A percentile compares a stretch with the other conserved stretches of the same genome.
phyloP scores from a whole-genome alignment of 2,329 filamentous ascomycete species.

The Grosmannia penicillata region DNA sequence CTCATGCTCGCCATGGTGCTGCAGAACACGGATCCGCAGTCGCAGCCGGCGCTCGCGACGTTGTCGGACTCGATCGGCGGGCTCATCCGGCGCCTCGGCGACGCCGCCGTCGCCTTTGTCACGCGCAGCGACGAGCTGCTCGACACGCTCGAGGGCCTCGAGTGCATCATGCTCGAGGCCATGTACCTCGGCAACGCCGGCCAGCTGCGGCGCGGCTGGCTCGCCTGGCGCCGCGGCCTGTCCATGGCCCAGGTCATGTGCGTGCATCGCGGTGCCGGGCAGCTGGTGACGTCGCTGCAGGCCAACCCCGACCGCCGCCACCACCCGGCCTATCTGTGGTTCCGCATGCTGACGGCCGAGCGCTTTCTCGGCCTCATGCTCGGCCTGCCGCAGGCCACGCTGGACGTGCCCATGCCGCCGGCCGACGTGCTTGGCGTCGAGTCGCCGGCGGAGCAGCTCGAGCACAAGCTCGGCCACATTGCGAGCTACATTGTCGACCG shows the following conservation, averaged over 20 bases:
- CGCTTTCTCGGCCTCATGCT: conserved; percentile 32
- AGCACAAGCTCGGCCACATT: conserved; percentile 19
- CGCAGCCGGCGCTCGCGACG: not conserved
- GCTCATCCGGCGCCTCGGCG: conserved; percentile 2
- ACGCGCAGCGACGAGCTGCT: conserved; percentile 31
- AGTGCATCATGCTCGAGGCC: conserved; percentile 33
- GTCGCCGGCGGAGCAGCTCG: conserved; percentile 18
- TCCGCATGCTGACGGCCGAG: conserved; percentile 27
- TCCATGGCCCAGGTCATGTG: conserved; percentile 13
- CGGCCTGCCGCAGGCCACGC: conserved; percentile 25
- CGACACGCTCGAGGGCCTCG: conserved; percentile 29
- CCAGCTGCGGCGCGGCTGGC: conserved; percentile 28
- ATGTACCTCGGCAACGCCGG: conserved; percentile 31
- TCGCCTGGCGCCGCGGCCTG: conserved; percentile 28
- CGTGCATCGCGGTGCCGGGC: conserved; percentile 1
- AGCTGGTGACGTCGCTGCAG: not conserved
- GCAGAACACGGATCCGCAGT: conserved; percentile 13
- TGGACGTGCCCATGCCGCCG: conserved; percentile 11
- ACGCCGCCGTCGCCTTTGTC: conserved; percentile 17
- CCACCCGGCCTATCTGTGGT: conserved; percentile 26
- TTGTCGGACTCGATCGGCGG: conserved; percentile 12
- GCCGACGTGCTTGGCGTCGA: conserved; percentile 15
- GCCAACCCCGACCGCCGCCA: conserved; percentile 12
- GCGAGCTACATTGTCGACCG: conserved; percentile 23
- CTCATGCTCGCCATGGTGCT: conserved; percentile 18